These are phyloP conservation scores for Syncephalastrum sp. DNA, from an alignment of 371 early-diverging fungal species.

Conservation along the genomic window DNA sequence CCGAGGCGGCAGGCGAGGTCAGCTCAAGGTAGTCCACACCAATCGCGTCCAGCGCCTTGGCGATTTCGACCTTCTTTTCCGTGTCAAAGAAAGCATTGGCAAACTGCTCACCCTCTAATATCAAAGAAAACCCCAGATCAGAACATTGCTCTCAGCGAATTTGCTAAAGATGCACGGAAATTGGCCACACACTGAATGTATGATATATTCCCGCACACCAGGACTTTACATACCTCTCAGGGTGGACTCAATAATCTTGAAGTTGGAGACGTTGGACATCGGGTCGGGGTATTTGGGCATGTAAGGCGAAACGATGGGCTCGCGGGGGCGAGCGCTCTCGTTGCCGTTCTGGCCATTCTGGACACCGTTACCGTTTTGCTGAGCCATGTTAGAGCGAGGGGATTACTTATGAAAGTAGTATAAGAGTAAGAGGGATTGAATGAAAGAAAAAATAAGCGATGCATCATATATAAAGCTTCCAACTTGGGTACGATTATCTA, in stretches of 20 bases:
- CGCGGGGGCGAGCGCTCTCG: conserved; percentile 16
- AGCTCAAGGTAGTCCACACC: conserved; percentile 96
- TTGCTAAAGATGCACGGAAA: too few relatives aligned
- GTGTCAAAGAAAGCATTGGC: conserved; percentile 95
- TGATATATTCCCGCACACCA: too few relatives aligned
- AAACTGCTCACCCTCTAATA: conserved; percentile 92
- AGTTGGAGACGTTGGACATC: conserved; percentile 79
- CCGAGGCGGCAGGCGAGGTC: conserved; percentile 93
- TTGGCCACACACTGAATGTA: background rate
- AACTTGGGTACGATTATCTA: too few relatives aligned
- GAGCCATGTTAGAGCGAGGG: conserved; percentile 2
- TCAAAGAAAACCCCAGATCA: background rate
- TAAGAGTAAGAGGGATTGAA: conserved; percentile 10
- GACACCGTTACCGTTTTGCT: conserved; percentile 3
- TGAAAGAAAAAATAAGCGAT: conserved; percentile 1
- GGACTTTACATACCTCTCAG: conserved; percentile 61
- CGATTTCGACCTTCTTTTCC: conserved; percentile 91
- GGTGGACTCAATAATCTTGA: conserved; percentile 90
- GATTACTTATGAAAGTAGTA: conserved; percentile 1
- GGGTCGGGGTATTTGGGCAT: conserved; percentile 66
- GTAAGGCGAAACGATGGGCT: conserved; percentile 50
- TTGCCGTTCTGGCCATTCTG: conserved; percentile 4
- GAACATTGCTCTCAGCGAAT: too few relatives aligned
- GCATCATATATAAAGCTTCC: too few relatives aligned
- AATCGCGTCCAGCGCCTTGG: conserved; percentile 91